Base-by-base conservation (phyloP, 306 rosid genomes). In the Dryas drummondii region DNA sequence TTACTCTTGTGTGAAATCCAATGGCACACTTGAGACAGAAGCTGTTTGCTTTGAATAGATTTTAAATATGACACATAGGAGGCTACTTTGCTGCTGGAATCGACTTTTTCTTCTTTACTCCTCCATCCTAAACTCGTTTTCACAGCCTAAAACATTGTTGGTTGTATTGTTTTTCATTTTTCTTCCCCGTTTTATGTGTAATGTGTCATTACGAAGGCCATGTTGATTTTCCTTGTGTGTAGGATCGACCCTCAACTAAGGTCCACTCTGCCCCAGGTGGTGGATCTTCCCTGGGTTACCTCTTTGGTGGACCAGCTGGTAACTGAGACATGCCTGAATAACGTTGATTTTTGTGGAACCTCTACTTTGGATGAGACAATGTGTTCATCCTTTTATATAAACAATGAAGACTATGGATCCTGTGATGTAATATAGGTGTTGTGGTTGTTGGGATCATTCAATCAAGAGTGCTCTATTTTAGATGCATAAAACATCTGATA, bases 181-280 rank as follows among this genome's bases (percentile, higher is more conserved):
- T 7, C 13, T 6, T 64, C 1, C 37, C 19, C 1, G 1, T 45
- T 10, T 44, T 55, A 17, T 42, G 9, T 2, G 10, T 17, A 5
- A 37, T 55, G 15, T 54, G 45, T 19, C 7, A 47, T 47, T 54
- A 4, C 26, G 12, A 55, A 0, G 9, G 44, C 6, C 27, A 37
- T 71, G 46, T 71, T 62, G 26, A 54, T 65, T 50, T 0, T 71
- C 55, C 72, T 22, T 46, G 74, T 70, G 40, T 77, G 82, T 87
- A 94, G 98, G 98, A 94, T 83, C 98, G 98, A 58, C 98, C 98
- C 71, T 90, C 98, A 46, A 91, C 98, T 82, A 94, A 94, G 86
- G 97, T 94, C 64, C 98, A 94, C 58, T 76, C 98, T 78, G 97
- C 97, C 59, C 98, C 98, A 7, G 97, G 98, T 37, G 98, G 98